A percentile compares a stretch with the other conserved stretches of the same genome.
Evolutionary conservation across 139 green algal genomes (phyloP).

Genomic region (Mesotaenium endlicherianum): DNA sequence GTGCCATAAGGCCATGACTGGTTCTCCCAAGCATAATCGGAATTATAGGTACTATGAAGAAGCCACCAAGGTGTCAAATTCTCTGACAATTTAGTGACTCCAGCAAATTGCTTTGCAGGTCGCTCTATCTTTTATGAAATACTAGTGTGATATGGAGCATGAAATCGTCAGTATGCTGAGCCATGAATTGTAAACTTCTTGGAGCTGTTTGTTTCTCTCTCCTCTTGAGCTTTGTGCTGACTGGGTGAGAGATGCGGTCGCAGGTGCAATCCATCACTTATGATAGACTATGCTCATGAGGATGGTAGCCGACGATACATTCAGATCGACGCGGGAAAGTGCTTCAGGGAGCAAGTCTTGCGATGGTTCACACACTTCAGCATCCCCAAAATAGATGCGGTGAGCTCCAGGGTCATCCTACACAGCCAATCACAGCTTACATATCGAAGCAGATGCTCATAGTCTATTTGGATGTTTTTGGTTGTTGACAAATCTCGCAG

Average conservation of each 20-base stretch:
- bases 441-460: not conserved
- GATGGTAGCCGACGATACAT: slow-evolving; percentile 15
- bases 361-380: slow-evolving; percentile 30
- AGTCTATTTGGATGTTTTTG: not conserved
- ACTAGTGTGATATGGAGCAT: not conserved
- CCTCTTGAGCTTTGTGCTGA: not conserved
- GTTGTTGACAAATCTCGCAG: not conserved
- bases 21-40: slow-evolving; percentile 18
- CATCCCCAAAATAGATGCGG: slow-evolving; percentile 34
- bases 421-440: not conserved
- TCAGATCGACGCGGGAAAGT: slow-evolving; percentile 46
- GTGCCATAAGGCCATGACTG: slow-evolving; percentile 18
- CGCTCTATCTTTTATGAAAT: not conserved
- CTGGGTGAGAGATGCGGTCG: not conserved
- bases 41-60: slow-evolving; percentile 38
- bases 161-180: not conserved
- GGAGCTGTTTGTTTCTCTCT: not conserved
- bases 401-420: not conserved
- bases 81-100: not conserved
- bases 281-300: slow-evolving; percentile 17
- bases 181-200: not conserved
- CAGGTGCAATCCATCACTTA: slow-evolving; percentile 35
- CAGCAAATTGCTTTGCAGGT: not conserved
- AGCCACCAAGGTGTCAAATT: too few relatives aligned
- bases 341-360: slow-evolving; percentile 49